A percentile compares a stretch with the other conserved stretches of the same genome.
phyloP scores from a whole-genome alignment of 2,329 filamentous ascomycete genomes.

The Ceratocystis cacaofunesta region DNA sequence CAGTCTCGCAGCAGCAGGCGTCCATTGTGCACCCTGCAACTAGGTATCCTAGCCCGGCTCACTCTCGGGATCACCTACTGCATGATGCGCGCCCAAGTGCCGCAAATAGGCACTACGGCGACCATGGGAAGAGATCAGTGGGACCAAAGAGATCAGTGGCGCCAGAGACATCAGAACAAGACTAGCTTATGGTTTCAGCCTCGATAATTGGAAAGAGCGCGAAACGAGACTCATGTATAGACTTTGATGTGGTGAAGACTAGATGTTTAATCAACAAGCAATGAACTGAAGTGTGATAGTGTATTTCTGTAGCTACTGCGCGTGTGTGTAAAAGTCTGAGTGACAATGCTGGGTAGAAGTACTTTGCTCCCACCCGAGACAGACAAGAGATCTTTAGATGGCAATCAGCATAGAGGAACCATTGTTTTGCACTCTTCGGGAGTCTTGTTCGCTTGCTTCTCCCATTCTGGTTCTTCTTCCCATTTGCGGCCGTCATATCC shows the following conservation, averaged over 20 bases:
- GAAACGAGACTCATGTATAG: background rate
- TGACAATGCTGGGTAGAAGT: no score
- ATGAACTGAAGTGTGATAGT: no score
- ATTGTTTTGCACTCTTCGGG: no score
- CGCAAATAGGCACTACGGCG: background rate
- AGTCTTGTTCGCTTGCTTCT: no score
- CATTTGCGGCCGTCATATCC: no score
- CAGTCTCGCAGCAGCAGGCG: background rate
- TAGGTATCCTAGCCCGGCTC: background rate
- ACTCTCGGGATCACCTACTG: background rate
- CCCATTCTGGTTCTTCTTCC: no score
- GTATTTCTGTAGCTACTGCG: no score
- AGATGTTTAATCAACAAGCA: background rate
- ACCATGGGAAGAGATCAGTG: background rate
- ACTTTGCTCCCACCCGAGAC: no score
- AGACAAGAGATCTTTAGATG: no score
- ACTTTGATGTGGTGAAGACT: background rate
- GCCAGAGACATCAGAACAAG: background rate
- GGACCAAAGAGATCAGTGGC: background rate
- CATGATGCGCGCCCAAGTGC: background rate
- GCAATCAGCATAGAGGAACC: no score
- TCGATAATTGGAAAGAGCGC: background rate
- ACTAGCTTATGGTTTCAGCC: background rate
- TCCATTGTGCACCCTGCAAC: background rate
- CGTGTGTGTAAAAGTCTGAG: no score